A percentile compares a stretch with the other conserved stretches of the same genome.
Conservation (phyloP, 2,329 filamentous ascomycete genomes). For the Cercospora citrullina region DNA sequence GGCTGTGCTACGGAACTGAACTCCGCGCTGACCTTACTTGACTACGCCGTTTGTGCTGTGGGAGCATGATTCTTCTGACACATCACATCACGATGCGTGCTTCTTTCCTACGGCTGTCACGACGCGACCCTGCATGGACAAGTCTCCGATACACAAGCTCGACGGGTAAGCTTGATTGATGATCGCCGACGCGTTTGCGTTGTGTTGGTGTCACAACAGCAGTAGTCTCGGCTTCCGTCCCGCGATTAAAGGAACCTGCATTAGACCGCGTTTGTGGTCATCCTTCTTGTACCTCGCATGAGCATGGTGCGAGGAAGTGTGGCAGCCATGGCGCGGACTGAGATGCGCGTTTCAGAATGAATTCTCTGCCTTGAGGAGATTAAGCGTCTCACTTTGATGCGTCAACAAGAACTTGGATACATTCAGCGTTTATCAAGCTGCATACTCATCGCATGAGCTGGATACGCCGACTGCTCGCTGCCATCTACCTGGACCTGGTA, state of each 20-base stretch:
- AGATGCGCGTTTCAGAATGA: background rate
- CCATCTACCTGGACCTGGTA: background rate
- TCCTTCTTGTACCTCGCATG: background rate
- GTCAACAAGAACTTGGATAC: background rate
- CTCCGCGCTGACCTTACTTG: background rate
- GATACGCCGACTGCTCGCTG: background rate
- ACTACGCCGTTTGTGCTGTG: background rate
- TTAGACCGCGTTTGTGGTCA: background rate
- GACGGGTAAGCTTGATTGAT: background rate
- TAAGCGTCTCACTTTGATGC: background rate
- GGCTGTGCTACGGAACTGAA: background rate
- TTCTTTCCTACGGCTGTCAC: background rate
- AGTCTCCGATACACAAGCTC: slow-evolving; percentile 1
- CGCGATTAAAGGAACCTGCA: background rate
- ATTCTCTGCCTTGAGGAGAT: background rate
- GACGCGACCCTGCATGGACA: background rate
- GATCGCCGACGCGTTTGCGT: slow-evolving; percentile 2
- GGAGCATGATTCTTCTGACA: background rate
- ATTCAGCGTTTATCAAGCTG: background rate
- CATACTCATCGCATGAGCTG: background rate
- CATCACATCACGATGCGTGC: background rate
- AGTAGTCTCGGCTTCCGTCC: background rate
- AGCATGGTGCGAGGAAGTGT: background rate
- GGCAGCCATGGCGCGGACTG: background rate
- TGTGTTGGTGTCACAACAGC: background rate